Evolutionary conservation across 75 land plant species (phyloP).

Genomic region (Azolla pinnata): DNA sequence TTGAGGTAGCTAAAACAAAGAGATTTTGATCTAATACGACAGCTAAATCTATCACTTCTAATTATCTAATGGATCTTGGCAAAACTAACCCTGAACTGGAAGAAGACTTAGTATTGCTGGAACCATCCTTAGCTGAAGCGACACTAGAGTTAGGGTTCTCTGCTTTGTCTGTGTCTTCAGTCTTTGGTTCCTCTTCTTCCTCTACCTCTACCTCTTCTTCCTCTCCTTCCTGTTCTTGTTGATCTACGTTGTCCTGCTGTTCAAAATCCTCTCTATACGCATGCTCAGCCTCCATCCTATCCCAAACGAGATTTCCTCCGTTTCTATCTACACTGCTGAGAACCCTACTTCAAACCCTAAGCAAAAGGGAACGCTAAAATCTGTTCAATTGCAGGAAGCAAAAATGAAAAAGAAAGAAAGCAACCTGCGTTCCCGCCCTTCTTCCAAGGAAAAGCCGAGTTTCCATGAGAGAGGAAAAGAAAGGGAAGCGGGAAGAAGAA

Average conservation of each 20-base stretch:
- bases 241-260: slow-evolving; percentile 2
- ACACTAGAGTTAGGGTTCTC: not conserved
- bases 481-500: too few relatives aligned
- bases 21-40: not conserved
- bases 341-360: too few relatives aligned
- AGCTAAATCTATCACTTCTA: not conserved
- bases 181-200: not conserved
- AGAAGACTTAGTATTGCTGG: slow-evolving; percentile 2
- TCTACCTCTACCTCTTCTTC: slow-evolving; percentile 1
- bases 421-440: too few relatives aligned
- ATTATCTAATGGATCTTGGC: too few relatives aligned
- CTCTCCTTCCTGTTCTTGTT: not conserved
- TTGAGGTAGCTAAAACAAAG: not conserved
- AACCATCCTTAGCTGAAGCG: not conserved
- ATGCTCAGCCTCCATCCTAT: too few relatives aligned
- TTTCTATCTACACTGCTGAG: slow-evolving; percentile 5
- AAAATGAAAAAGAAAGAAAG: too few relatives aligned
- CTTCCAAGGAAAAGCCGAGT: too few relatives aligned
- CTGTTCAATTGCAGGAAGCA: too few relatives aligned
- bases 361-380: too few relatives aligned
- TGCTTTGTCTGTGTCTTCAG: not conserved
- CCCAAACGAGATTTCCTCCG: not conserved
- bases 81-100: slow-evolving; percentile 8
- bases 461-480: too few relatives aligned
- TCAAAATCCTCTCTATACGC: not conserved